Conservation (phyloP, 495 filamentous ascomycete species). For the Trichoderma asperelloides region DNA sequence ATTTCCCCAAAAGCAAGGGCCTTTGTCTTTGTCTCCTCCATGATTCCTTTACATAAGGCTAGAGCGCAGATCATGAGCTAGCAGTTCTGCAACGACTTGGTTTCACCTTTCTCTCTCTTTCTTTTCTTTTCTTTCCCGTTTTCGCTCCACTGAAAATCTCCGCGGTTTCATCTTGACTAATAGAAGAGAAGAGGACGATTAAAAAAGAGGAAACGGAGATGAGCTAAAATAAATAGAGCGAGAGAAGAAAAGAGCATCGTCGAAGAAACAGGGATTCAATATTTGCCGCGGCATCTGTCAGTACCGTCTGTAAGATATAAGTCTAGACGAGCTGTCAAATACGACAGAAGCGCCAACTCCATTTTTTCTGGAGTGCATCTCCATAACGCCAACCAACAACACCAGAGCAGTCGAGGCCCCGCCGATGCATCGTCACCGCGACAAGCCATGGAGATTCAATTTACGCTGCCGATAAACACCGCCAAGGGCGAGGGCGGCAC, state of each 20-base stretch:
- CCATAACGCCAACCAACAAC: too few species aligned
- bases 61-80: neutral
- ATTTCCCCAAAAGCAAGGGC: neutral
- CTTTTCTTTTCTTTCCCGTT: neutral
- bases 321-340: too few species aligned
- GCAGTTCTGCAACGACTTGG: neutral
- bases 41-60: neutral
- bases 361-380: too few species aligned
- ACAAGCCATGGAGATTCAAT: slow-evolving; percentile 10
- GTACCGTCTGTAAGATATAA: too few species aligned
- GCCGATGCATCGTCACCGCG: neutral
- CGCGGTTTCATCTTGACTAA: neutral
- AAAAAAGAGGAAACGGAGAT: neutral
- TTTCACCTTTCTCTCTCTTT: neutral
- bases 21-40: neutral
- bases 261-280: neutral
- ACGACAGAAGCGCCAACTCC: too few species aligned
- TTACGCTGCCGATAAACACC: slow-evolving; percentile 2
- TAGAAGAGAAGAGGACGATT: neutral
- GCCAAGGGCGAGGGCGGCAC: neutral
- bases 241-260: neutral
- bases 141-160: neutral
- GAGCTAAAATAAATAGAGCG: neutral
- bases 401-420: neutral
- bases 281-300: neutral